Evolutionary conservation across 2,329 filamentous ascomycete genomes (phyloP), one percentile per base, ranked within the genome.

Genomic region (Cladosporium sp.): DNA sequence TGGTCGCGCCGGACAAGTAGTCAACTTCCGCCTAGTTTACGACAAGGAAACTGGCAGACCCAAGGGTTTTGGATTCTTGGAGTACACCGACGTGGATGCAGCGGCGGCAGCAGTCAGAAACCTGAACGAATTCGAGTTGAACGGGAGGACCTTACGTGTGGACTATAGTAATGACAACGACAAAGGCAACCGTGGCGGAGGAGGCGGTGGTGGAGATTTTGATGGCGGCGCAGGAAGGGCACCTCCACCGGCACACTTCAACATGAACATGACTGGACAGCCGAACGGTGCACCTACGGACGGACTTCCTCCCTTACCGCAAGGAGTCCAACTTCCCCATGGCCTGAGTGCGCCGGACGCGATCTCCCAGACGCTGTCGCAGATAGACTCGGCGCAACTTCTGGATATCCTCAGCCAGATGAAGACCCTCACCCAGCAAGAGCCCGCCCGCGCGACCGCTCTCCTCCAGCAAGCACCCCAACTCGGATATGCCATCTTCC

Each of bases 61-160:
- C 1, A 97, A 96, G 70, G 93, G 93, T 15, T 99, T 96, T 68
- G 93, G 93, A 30, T 99, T 97, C 63, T 88, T 91, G 64, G 92
- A 97, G 68, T 99, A 95, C 66, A 87, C 89, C 50, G 93, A 97
- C 65, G 84, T 88, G 53, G 92, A 95, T 80, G 79, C 90, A 20
- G 93, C 93, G 27, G 89, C 92, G 32, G 95, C 90, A 2, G 93
- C 93, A 2, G 92, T 97, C 42, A 86, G 92, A 60, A 97, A 99
- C 67, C 76, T 97, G 47, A 96, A 97, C 73, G 90, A 96, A 69
- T 85, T 89, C 72, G 92, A 97, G 68, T 84, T 96, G 65, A 95
- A 96, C 85, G 90, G 90, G 50, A 83, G 93, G 63, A 95, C 95
- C 70, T 80, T 99, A 56, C 83, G 91, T 54, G 93, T 99, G 50